Percentiles rank a stretch among this genome's conserved stretches.
Evolutionary conservation across 2,329 filamentous ascomycete genomes (phyloP).

Genomic region (Diaporthe eres): DNA sequence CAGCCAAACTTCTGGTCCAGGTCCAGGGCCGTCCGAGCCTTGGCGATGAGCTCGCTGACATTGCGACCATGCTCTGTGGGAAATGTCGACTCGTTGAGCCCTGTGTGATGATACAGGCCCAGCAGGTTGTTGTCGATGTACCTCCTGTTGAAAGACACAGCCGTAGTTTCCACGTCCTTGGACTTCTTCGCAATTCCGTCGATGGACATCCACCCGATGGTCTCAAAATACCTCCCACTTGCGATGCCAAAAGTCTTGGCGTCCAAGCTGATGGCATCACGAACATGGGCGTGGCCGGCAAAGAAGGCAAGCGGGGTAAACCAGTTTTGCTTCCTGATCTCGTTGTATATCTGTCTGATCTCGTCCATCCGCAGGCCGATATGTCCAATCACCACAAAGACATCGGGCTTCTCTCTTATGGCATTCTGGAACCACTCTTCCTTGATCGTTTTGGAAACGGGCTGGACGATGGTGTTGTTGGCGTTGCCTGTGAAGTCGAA

Average conservation of each 20-base stretch:
- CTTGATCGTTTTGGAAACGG: constrained; percentile 83
- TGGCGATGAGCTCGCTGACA: constrained; percentile 77
- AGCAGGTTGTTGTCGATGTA: constrained; percentile 97
- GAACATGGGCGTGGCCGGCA: constrained; percentile 90
- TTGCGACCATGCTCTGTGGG: constrained; percentile 81
- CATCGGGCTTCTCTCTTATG: constrained; percentile 85
- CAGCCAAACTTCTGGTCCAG: constrained; percentile 87
- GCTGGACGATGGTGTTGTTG: constrained; percentile 89
- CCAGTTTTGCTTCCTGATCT: constrained; percentile 82
- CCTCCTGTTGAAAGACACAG: constrained; percentile 77
- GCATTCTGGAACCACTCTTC: constrained; percentile 91
- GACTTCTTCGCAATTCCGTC: constrained; percentile 67
- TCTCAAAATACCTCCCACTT: constrained; percentile 94
- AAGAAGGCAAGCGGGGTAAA: constrained; percentile 92
- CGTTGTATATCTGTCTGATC: constrained; percentile 81
- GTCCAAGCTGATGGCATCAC: constrained; percentile 87
- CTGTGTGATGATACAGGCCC: constrained; percentile 86
- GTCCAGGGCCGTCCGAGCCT: constrained; percentile 77
- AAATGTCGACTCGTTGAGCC: constrained; percentile 79
- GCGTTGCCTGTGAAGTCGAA: constrained; percentile 94
- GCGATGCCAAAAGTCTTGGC: constrained; percentile 83
- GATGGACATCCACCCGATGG: constrained; percentile 93
- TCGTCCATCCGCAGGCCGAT: constrained; percentile 86
- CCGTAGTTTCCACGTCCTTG: constrained; percentile 49
- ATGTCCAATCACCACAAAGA: constrained; percentile 90